phyloP scores from a whole-genome alignment of 192 early-diverging fungal species.

The Chytriomyces hyalinus region DNA sequence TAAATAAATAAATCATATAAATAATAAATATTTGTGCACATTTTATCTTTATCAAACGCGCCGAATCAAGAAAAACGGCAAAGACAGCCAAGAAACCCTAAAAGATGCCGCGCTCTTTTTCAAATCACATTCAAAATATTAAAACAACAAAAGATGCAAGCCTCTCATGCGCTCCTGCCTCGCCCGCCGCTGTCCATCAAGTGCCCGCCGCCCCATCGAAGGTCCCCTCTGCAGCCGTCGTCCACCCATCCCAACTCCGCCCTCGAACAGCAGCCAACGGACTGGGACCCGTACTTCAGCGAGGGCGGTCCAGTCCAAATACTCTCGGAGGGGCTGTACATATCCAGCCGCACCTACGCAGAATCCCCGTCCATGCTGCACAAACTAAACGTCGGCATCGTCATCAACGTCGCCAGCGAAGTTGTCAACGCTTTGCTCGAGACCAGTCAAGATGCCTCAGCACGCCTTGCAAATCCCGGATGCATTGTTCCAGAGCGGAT shows the following conservation, averaged over 20 bases:
- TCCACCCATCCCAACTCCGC: background rate
- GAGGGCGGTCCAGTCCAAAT: conserved; percentile 60
- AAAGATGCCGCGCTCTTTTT: too few relatives aligned
- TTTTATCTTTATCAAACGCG: too few relatives aligned
- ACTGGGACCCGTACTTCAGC: conserved; percentile 21
- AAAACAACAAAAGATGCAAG: too few relatives aligned
- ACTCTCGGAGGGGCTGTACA: conserved; percentile 71
- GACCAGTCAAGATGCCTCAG: background rate
- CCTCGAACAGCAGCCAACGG: background rate
- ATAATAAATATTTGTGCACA: too few relatives aligned
- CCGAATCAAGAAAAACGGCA: too few relatives aligned
- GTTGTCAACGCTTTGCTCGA: conserved; percentile 56
- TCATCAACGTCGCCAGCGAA: conserved; percentile 83
- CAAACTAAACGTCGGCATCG: conserved; percentile 57
- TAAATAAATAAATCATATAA: too few relatives aligned
- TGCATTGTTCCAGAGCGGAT: background rate
- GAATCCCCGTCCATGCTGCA: conserved; percentile 52
- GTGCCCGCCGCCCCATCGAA: too few relatives aligned
- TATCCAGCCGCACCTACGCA: conserved; percentile 67
- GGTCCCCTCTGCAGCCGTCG: too few relatives aligned
- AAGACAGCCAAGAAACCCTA: too few relatives aligned
- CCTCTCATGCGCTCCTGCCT: too few relatives aligned
- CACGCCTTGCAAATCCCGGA: background rate
- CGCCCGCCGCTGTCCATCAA: too few relatives aligned
- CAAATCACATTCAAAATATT: too few relatives aligned